phyloP scores from a whole-genome alignment of 345 rosid genomes.

The Cardamine occulta region DNA sequence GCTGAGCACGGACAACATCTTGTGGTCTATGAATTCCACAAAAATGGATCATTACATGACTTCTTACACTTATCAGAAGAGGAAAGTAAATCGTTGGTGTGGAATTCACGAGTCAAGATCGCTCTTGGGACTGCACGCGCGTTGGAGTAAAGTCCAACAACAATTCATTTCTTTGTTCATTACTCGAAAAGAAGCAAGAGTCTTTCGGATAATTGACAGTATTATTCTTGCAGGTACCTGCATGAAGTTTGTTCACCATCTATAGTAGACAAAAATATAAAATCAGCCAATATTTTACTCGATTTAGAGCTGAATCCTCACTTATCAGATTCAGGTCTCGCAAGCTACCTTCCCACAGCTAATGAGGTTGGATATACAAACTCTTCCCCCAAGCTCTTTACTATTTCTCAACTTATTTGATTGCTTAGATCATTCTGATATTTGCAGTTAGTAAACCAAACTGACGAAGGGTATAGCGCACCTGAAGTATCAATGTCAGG shows the following conservation, averaged over 20 bases:
- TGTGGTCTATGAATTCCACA: conserved; percentile 81
- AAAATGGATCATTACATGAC: conserved; percentile 87
- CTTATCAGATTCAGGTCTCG: conserved; percentile 88
- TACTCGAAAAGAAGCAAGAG: neutral
- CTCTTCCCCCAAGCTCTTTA: neutral
- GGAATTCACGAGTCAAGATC: conserved; percentile 92
- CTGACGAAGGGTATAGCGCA: conserved; percentile 70
- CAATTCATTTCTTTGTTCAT: neutral
- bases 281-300: conserved; percentile 85
- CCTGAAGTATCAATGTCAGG: conserved; percentile 97
- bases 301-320: conserved; percentile 92
- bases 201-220: neutral
- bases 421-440: conserved; percentile 25
- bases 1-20: conserved; percentile 94
- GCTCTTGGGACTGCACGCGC: conserved; percentile 97
- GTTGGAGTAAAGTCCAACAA: conserved; percentile 69
- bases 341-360: conserved; percentile 73
- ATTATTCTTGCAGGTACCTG: conserved; percentile 66
- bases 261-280: conserved; percentile 80
- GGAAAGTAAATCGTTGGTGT: conserved; percentile 72
- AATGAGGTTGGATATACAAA: conserved; percentile 59
- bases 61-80: conserved; percentile 80
- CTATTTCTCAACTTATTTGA: neutral
- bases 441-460: conserved; percentile 66
- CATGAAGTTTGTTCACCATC: conserved; percentile 98